Base-by-base conservation (phyloP, 768 basidiomycete species). In the Coprinopsis marcescibilis region DNA sequence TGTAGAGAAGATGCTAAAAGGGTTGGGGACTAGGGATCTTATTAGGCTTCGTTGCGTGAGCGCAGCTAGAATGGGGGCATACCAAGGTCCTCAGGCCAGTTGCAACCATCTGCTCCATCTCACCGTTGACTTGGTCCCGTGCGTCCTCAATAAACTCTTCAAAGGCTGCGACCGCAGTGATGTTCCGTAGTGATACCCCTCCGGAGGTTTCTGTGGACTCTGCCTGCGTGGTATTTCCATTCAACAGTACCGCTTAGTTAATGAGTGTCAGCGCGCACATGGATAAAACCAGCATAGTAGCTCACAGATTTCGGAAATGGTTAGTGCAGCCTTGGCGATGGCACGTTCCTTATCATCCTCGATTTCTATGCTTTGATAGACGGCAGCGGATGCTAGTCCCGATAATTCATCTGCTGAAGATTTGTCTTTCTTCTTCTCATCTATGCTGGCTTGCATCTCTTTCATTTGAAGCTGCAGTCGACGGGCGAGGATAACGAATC, bases 241-340 rank as follows among this genome's bases (percentile, higher is more conserved):
- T 75, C 11, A 84, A 63, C 32, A 84, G 62, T 15, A 69, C 65
- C 32, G 73, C 82, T 83, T 40, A 36, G 20, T 40, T 10, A 20
- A 24, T 40, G 8, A 46, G 23, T 15, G 12, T 25, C 32, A 35
- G 30, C 59, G 44, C 54, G 11, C 13, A n/a, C 27, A 37, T 43
- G 27, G 21, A 36, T 23, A 21, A 7, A 20, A 34, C 44, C n/a
- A 46, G 4, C 34, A 19, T 25, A 17, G 21, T n/a, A 23, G 68
- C 84, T 55, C 51, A 90, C 92, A 75, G 34, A 98, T 71, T 62
- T 99, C 95, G 0, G 94, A 90, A 7, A 98, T 82, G 30, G 82
- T 93, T 56, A 97, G 68, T n/a, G 94, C 95, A 2, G 95, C 94
- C 64, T 94, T 94, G 2, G 92, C 86, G 56, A 97, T 82, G 13